phyloP scores from a whole-genome alignment of 352 stramenopile species.

The Pseudoperonospora humuli region DNA sequence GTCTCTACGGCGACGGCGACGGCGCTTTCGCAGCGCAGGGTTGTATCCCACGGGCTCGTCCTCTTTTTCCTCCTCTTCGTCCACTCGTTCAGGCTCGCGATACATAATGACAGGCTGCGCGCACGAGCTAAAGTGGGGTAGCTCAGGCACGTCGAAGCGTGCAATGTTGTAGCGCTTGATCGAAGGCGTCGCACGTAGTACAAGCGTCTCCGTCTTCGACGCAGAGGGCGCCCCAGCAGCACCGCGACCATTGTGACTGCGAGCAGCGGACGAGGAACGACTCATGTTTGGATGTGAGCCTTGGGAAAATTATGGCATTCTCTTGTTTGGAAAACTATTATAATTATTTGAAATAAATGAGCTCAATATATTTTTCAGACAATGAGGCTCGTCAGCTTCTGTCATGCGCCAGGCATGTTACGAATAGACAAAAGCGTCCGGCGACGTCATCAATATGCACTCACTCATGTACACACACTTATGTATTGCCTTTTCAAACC shows the following conservation, averaged over 20 bases:
- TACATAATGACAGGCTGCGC: constrained; percentile 85
- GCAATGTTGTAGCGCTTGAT: constrained; percentile 87
- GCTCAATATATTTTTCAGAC: no score
- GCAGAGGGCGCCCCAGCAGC: neutral
- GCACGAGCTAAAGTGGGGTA: constrained; percentile 53
- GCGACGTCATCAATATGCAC: no score
- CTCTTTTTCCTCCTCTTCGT: constrained; percentile 78
- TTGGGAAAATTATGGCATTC: no score
- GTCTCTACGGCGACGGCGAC: constrained; percentile 66
- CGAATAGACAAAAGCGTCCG: no score
- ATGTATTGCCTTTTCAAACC: no score
- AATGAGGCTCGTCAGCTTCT: no score
- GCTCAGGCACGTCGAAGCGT: constrained; percentile 62
- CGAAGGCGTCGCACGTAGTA: constrained; percentile 73
- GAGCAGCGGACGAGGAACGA: neutral
- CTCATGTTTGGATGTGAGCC: no score
- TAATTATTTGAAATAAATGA: no score
- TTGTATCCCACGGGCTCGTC: constrained; percentile 70
- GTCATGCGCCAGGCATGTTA: no score
- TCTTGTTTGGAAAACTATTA: no score
- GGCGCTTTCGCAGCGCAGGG: constrained; percentile 62
- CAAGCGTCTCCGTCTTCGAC: constrained; percentile 47
- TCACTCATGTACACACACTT: no score
- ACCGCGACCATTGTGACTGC: neutral
- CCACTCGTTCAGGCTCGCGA: constrained; percentile 67